These are phyloP conservation scores for Microstegium vimineum DNA, from an alignment of 176 grass and related monocot species.

Conservation along the genomic window DNA sequence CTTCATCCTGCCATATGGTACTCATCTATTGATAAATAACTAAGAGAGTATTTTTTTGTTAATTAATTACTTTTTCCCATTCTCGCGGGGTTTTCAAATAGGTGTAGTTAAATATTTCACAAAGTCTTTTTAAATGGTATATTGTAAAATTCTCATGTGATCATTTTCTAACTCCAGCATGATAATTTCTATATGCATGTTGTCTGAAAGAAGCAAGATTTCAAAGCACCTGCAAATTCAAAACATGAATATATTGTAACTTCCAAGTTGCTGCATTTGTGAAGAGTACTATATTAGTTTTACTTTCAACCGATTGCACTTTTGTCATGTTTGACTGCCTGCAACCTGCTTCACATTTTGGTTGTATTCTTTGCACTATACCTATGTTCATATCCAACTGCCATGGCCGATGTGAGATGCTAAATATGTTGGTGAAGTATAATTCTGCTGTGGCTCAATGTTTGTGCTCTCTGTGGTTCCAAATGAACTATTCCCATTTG, in stretches of 20 bases:
- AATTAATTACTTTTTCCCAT: neutral
- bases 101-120: neutral
- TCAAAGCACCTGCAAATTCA: neutral
- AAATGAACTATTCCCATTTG: neutral
- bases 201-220: neutral
- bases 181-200: neutral
- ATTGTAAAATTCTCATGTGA: neutral
- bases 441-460: neutral
- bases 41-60: neutral
- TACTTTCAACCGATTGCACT: neutral
- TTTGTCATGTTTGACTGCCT: conserved; percentile 1
- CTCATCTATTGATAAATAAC: neutral
- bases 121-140: neutral
- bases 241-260: neutral
- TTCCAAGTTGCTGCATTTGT: neutral
- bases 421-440: neutral
- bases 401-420: neutral
- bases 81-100: neutral
- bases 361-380: neutral
- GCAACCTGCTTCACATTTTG: conserved; percentile 2
- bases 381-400: neutral
- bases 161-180: neutral
- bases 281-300: neutral
- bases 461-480: neutral
- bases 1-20: conserved; percentile 19